Conservation (phyloP, 768 basidiomycete genomes). For the Lactarius deliciosus region DNA sequence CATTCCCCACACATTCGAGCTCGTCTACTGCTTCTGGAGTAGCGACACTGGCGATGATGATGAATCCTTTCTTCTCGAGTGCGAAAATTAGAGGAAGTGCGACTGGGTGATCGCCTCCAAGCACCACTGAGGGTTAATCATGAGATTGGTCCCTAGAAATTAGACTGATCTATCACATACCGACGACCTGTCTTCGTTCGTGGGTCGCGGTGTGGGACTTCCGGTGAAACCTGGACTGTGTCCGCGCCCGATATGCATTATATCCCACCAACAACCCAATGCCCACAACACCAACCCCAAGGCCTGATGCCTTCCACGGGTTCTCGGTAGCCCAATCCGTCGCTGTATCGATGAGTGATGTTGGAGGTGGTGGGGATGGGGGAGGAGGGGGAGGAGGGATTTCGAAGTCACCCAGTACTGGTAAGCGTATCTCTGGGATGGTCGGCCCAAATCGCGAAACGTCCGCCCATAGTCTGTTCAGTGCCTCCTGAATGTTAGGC, state of each 20-base stretch:
- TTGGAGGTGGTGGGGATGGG: constrained; percentile 42
- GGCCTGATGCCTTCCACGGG: constrained; percentile 58
- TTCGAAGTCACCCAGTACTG: constrained; percentile 68
- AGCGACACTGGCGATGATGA: constrained; percentile 78
- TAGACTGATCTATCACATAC: constrained; percentile 34
- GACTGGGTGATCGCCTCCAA: constrained; percentile 76
- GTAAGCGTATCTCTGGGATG: constrained; percentile 55
- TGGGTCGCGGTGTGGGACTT: constrained; percentile 31
- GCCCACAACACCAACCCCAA: constrained; percentile 59
- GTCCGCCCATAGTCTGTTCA: constrained; percentile 73
- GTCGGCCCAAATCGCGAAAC: constrained; percentile 71
- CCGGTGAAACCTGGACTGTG: constrained; percentile 32
- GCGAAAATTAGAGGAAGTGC: constrained; percentile 71
- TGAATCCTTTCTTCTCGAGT: constrained; percentile 76
- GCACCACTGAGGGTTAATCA: constrained; percentile 52
- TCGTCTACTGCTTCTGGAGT: constrained; percentile 61
- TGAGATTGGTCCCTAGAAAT: constrained; percentile 19
- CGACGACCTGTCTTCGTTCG: constrained; percentile 49
- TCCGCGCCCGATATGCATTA: constrained; percentile 33
- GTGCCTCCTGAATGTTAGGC: constrained; percentile 61
- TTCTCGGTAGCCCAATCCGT: constrained; percentile 55
- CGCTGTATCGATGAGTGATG: constrained; percentile 47
- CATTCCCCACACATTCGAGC: constrained; percentile 65
- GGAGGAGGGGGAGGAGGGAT: constrained; percentile 69
- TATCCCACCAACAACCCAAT: constrained; percentile 63